Base-by-base conservation (phyloP, 768 basidiomycete genomes). In the Russula compacta region DNA sequence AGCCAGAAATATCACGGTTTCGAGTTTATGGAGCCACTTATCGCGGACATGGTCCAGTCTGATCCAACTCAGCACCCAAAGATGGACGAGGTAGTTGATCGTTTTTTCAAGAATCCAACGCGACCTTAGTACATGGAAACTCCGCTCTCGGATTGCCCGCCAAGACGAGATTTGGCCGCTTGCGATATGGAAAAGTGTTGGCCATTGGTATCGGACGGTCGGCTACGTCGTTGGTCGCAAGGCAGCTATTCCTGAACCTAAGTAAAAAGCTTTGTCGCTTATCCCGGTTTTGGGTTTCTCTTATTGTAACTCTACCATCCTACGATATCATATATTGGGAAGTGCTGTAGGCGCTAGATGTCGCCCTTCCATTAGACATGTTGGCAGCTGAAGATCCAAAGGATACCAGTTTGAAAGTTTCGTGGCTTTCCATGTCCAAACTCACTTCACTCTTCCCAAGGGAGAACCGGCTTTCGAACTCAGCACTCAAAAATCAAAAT, bases 21-120 rank as follows among this genome's bases (percentile, higher is more conserved):
- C 36, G 54, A 48, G 6, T 60, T 57, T 33, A 36, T 64, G 35
- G 1, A 46, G 21, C 15, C 39, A 21, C 52, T 68, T 15, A 60
- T 68, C n/a, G 57, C 52, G 0, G 73, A 75, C 32, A 77, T 78
- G 76, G 64, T 70, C 2, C 72, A 74, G 52, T 63, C 67, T 0
- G 71, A 77, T 49, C 73, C 54, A 72, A 0, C 40, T 57, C 10
- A 69, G 71, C 71, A 76, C 10, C 76, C 74, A 0, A 71, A 12
- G 6, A 21, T 42, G 40, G 29, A 57, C 40, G 65, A 50, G 79
- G 83, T 68, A 79, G 38, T 54, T 6, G 7, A 35, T 15, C 59
- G 59, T 5, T 60, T 60, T n/a, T 5, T 14, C 1, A 39, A 35
- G 38, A 60, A 60, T 48, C n/a, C 53, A 17, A 24, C 32, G 4